Evolutionary conservation across 192 early-diverging fungal genomes (phyloP), one percentile per base, ranked within the genome.

Genomic region (Spizellomyces punctatus): DNA sequence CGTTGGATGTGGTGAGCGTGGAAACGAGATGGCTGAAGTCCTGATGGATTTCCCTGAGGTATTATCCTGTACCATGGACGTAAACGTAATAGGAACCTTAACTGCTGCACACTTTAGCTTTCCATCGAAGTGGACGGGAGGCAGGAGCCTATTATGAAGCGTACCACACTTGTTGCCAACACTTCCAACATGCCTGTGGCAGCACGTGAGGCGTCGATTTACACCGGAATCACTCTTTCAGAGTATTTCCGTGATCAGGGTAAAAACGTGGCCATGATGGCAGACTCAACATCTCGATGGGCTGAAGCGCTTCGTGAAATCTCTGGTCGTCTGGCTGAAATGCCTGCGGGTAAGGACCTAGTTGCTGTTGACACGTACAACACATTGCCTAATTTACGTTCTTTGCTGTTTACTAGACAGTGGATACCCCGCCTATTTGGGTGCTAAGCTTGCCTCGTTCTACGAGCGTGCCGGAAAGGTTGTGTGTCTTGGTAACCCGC

Each of bases 191-290:
- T 99, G 98, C 98, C 98, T 73, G 98, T 99, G 47, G 95, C 98
- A 71, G 98, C 98, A 68, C 95, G 98, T 82, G 98, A 99, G 83
- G 98, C 98, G 16, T 98, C 96, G 42, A 99, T 99, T 77, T 99
- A 99, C 88, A 99, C 98, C 45, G 98, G 98, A 77, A 99, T 99
- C 81, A 99, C 98, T 1, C 82, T 99, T 16, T 96, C 96, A 19
- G 98, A 99, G 84, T 99, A 99, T 85, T 99, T 99, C 94, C 94
- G 98, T 85, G 98, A 99, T 83, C 95, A 97, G 81, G 98, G 98
- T 73, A 95, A 94, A 86, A 90, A 99, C 75, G 98, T 96, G 36
- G 93, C 98, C 63, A 99, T 99, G 98, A 99, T 99, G 95, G 98
- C 98, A 7, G 98, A 99, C 82, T 98, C 96, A n/a, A 98, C 98